Evolutionary conservation across 306 rosid genomes (phyloP), one percentile per base, ranked within the genome.

Genomic region (Vigna radiata): DNA sequence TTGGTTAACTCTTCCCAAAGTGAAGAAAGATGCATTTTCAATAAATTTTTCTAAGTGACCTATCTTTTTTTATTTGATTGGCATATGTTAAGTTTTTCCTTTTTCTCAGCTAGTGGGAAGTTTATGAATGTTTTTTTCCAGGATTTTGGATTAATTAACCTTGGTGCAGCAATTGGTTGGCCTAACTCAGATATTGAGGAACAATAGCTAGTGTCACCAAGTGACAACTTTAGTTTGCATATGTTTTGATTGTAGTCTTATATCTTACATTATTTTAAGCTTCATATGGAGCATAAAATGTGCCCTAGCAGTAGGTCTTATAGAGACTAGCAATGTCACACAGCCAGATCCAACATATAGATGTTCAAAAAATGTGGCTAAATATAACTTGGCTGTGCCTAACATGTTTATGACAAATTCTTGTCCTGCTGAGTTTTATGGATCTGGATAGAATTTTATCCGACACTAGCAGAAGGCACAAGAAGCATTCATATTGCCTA

Each of bases 201-300:
- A 23, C 49, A 52, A 37, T 10, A 61, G 13, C 64, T 5, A 33
- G 37, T 48, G 5, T 75, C 63, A 18, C 79, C 39, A 49, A 33
- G 61, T 49, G 50, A 49, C 53, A 37, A 2, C 62, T 23, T 43
- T 17, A 66, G 80, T 46, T 56, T 80, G 41, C 61, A 62, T 61
- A 15, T 33, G 54, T 56, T 14, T 54, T 17, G 43, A 68, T 18
- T 11, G 16, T 64, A 58, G 53, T 14, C 0, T 76, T 63, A 4
- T 19, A 9, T 19, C 46, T 56, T 44, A 19, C 41, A 13, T 13
- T 25, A 47, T 19, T 75, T 48, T 48, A 19, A 50, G 53, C 73
- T 63, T 76, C 62, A 49, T 61, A 48, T 46, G 47, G 21, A 46
- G 48, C 50, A 36, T 17, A 59, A 13, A 62, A 17, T 62, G 50